Evolutionary conservation across 371 early-diverging fungal genomes (phyloP).

Genomic region (Apophysomyces variabilis): DNA sequence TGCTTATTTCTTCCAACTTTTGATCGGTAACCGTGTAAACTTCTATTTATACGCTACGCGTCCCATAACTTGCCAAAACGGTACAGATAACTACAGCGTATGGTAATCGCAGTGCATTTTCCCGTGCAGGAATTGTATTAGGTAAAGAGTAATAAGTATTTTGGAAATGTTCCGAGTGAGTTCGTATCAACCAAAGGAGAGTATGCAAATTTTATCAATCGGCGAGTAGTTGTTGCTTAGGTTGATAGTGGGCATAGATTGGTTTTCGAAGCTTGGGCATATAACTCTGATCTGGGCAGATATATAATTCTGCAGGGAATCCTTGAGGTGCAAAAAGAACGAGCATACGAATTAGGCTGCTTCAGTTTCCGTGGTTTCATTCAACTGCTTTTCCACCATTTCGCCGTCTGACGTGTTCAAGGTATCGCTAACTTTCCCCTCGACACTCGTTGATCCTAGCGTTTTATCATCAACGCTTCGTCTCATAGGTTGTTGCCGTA

Average conservation of each 20-base stretch:
- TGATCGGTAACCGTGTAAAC: too few relatives aligned
- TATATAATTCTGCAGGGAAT: too few relatives aligned
- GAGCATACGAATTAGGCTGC: background rate
- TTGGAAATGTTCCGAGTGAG: background rate
- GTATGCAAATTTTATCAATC: background rate
- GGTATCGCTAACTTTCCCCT: background rate
- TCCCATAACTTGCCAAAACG: too few relatives aligned
- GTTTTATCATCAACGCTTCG: slow-evolving; percentile 5
- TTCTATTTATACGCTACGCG: too few relatives aligned
- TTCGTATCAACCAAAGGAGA: background rate
- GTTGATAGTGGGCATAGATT: background rate
- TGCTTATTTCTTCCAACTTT: too few relatives aligned
- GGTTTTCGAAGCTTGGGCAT: background rate
- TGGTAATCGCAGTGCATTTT: too few relatives aligned
- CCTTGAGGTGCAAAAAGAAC: background rate
- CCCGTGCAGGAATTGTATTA: background rate
- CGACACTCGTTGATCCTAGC: background rate
- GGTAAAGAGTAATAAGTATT: slow-evolving; percentile 1
- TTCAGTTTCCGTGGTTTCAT: background rate
- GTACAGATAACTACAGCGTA: too few relatives aligned
- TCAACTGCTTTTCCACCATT: background rate
- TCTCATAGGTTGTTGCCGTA: background rate
- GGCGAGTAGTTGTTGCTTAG: background rate
- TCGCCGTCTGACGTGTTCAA: background rate
- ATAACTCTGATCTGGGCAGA: too few relatives aligned